Conservation (phyloP, 371 early-diverging fungal species). For the Cokeromyces recurvatus region DNA sequence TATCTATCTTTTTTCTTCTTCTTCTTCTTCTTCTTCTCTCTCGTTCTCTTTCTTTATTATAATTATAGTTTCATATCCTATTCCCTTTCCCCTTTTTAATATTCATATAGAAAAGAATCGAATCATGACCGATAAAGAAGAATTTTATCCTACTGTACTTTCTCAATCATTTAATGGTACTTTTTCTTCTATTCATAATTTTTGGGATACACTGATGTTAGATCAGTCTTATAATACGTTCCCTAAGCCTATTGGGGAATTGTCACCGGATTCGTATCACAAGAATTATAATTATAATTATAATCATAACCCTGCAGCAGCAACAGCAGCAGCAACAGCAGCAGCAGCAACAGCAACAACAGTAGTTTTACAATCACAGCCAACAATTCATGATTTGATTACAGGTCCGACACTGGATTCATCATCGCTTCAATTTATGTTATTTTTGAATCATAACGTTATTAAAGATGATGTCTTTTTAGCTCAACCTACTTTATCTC, state of each 20-base stretch:
- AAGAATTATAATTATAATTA: constrained; percentile 6
- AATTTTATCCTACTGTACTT: constrained; percentile 3
- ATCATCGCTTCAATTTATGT: constrained; percentile 11
- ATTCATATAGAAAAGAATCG: too few relatives aligned
- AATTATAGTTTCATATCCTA: too few relatives aligned
- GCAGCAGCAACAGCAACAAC: too few relatives aligned
- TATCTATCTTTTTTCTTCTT: constrained; percentile 4
- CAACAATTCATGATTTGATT: constrained; percentile 16
- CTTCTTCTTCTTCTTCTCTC: constrained; percentile 5
- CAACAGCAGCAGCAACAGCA: constrained; percentile 16
- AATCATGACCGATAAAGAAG: too few relatives aligned
- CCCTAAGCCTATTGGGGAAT: constrained; percentile 19
- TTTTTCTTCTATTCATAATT: background rate
- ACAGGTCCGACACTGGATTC: constrained; percentile 22
- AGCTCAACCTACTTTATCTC: constrained; percentile 12
- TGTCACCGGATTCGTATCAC: constrained; percentile 23
- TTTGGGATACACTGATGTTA: constrained; percentile 8
- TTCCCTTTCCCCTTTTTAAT: too few relatives aligned
- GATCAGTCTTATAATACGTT: constrained; percentile 3
- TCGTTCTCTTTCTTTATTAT: background rate
- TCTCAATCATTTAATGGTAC: constrained; percentile 11
- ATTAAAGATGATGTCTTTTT: constrained; percentile 25
- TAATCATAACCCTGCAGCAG: too few relatives aligned
- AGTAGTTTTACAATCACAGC: too few relatives aligned
- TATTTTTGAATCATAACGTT: constrained; percentile 1